Conservation (phyloP, 176 grass and related monocot genomes). For the Zizania latifolia region DNA sequence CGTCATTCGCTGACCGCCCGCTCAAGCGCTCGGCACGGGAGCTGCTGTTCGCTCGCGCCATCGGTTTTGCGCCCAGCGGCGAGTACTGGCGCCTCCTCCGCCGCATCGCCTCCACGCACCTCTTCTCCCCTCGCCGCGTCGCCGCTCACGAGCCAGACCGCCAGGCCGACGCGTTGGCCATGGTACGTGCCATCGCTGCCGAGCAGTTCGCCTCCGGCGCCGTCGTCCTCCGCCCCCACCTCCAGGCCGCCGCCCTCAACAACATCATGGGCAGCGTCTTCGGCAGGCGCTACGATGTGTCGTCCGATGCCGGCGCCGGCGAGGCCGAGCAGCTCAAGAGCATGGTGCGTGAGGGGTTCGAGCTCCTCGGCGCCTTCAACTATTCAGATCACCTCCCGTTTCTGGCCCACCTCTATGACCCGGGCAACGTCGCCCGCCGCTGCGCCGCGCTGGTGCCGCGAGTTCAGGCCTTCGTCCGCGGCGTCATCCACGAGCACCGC, state of each 20-base stretch:
- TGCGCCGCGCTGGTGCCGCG: constrained; percentile 54
- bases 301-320: not conserved
- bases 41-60: constrained; percentile 66
- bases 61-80: constrained; percentile 60
- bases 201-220: constrained; percentile 29
- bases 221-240: constrained; percentile 48
- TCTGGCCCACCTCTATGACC: constrained; percentile 56
- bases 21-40: constrained; percentile 57
- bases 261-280: constrained; percentile 91
- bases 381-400: constrained; percentile 79
- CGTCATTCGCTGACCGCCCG: constrained; percentile 46
- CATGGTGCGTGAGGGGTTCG: constrained; percentile 79
- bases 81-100: constrained; percentile 74
- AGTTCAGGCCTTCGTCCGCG: constrained; percentile 46
- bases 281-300: constrained; percentile 44
- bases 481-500: constrained; percentile 57
- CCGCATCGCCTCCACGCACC: constrained; percentile 65
- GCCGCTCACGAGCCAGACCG: constrained; percentile 53
- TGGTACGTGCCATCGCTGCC: constrained; percentile 27
- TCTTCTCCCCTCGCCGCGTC: constrained; percentile 68
- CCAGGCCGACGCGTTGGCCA: constrained; percentile 40
- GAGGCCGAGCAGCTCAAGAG: constrained; percentile 51
- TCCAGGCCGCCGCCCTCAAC: constrained; percentile 66
- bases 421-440: constrained; percentile 30
- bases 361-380: constrained; percentile 77